Percentiles rank a stretch among this genome's conserved stretches.
phyloP scores from a whole-genome alignment of 371 early-diverging fungal species.

The Phascolomyces articulosus region DNA sequence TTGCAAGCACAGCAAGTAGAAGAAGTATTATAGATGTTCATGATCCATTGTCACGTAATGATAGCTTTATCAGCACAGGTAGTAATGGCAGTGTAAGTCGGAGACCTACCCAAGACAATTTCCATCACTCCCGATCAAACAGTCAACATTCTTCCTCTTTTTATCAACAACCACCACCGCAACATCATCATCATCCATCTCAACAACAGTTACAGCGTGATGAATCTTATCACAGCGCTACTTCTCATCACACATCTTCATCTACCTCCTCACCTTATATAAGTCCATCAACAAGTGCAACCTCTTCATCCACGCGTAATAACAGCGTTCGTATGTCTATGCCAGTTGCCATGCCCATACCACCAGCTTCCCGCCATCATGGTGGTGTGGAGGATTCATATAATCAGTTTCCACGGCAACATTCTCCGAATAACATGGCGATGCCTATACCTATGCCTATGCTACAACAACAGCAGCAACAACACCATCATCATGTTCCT shows the following conservation, averaged over 20 bases:
- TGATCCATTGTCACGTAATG: neutral
- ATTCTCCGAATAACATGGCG: neutral
- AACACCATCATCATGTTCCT: neutral
- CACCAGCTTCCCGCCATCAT: neutral
- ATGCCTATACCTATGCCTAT: slow-evolving; percentile 5
- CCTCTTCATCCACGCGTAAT: neutral
- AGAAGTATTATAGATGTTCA: neutral
- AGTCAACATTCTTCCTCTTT: neutral
- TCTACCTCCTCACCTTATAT: slow-evolving; percentile 1
- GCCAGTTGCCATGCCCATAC: slow-evolving; percentile 4
- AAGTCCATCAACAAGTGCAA: neutral
- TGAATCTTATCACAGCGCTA: neutral
- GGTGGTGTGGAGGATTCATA: neutral
- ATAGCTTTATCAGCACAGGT: neutral
- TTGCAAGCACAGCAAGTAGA: neutral
- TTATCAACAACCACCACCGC: too few species aligned
- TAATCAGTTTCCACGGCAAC: neutral
- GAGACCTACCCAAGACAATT: neutral
- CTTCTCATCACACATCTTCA: slow-evolving; percentile 1
- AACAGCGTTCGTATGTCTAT: neutral
- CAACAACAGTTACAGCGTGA: neutral
- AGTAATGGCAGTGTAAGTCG: neutral
- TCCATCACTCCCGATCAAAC: neutral
- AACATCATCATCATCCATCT: neutral
- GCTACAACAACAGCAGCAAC: neutral